Conservation (phyloP, 768 basidiomycete species). For the Russula earlei region DNA sequence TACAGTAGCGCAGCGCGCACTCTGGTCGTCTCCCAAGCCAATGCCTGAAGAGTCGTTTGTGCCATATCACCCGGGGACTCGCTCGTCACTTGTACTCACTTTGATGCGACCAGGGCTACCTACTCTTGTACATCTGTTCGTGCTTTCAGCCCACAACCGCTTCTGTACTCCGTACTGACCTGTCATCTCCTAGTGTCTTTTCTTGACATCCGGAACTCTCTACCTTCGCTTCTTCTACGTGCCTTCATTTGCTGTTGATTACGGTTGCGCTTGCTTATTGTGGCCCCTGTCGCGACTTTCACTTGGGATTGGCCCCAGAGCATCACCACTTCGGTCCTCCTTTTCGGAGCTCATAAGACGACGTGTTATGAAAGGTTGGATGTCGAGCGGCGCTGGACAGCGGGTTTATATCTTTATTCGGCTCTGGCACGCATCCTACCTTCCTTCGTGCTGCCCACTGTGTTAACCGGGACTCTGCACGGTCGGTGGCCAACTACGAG, state of each 20-base stretch:
- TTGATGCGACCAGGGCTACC: slow-evolving; percentile 10
- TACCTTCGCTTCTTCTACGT: slow-evolving; percentile 39
- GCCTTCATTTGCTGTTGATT: slow-evolving; percentile 47
- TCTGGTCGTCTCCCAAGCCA: too few species aligned
- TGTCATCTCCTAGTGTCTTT: slow-evolving; percentile 43
- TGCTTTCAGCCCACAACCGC: not conserved
- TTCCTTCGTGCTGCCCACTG: not conserved
- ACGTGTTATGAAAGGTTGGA: slow-evolving; percentile 61
- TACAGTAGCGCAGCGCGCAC: too few species aligned
- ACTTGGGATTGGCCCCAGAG: slow-evolving; percentile 48
- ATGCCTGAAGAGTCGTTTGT: not conserved
- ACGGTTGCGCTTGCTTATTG: slow-evolving; percentile 46
- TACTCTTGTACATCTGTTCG: slow-evolving; percentile 11
- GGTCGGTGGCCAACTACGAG: slow-evolving; percentile 66
- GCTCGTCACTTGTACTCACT: not conserved
- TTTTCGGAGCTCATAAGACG: slow-evolving; percentile 58
- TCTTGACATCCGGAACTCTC: slow-evolving; percentile 63
- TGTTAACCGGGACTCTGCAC: not conserved
- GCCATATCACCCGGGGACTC: not conserved
- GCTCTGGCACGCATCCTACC: slow-evolving; percentile 36
- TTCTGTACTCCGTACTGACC: slow-evolving; percentile 5
- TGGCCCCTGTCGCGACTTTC: slow-evolving; percentile 59
- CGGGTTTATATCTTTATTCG: slow-evolving; percentile 57
- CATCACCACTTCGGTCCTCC: slow-evolving; percentile 51
- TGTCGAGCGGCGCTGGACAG: slow-evolving; percentile 57